Percentiles rank a stretch among this genome's conserved stretches.
phyloP scores from a whole-genome alignment of 2,329 filamentous ascomycete genomes.

The Pestalotiopsis fici region DNA sequence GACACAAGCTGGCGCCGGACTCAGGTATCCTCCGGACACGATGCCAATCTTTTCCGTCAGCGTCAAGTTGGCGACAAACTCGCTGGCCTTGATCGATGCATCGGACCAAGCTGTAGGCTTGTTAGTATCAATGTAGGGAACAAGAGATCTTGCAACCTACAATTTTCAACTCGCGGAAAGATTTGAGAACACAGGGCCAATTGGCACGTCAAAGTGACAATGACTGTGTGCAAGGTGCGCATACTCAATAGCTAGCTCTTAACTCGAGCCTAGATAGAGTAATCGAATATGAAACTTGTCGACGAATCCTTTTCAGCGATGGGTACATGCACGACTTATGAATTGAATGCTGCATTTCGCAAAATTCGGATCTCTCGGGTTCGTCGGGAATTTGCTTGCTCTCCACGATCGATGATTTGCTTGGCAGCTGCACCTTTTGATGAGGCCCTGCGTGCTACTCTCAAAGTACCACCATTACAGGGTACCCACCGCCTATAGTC shows the following conservation, averaged over 20 bases:
- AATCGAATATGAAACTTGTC: background rate
- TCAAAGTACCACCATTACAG: too few species aligned
- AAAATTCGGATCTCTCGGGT: too few species aligned
- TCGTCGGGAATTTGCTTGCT: background rate
- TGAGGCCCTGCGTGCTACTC: too few species aligned
- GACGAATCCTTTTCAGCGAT: background rate
- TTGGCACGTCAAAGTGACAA: background rate
- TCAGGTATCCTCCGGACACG: background rate
- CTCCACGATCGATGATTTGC: too few species aligned
- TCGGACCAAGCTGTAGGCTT: slow-evolving; percentile 50
- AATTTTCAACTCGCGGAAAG: background rate
- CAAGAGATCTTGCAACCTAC: background rate
- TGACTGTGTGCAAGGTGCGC: background rate
- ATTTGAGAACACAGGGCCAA: background rate
- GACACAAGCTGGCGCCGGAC: slow-evolving; percentile 12
- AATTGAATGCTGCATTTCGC: too few species aligned
- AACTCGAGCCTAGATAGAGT: background rate
- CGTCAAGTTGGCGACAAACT: slow-evolving; percentile 65
- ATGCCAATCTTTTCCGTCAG: slow-evolving; percentile 58
- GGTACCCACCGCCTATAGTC: too few species aligned
- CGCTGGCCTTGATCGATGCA: slow-evolving; percentile 60
- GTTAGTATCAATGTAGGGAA: background rate
- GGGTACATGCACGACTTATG: too few species aligned
- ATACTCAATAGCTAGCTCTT: background rate
- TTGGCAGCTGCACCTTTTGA: too few species aligned